Base-by-base conservation (phyloP, 2,329 filamentous ascomycete genomes). In the Hirsutella minnesotensis region DNA sequence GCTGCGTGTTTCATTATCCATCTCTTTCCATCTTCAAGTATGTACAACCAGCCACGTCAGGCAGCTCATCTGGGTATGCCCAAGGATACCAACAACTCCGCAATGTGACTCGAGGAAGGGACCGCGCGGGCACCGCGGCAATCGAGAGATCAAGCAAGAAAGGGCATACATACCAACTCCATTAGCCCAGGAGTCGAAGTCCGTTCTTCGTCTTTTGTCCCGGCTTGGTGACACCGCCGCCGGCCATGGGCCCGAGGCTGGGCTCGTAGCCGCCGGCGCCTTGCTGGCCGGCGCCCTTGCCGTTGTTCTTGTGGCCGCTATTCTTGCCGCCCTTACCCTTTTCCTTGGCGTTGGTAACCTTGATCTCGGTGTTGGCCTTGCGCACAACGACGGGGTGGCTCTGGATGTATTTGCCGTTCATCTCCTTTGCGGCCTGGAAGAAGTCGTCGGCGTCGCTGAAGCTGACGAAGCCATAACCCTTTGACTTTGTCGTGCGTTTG, bases 321-420 rank as follows among this genome's bases (percentile, higher is more conserved):
- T 16, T 19, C 39, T 60, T 51, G 39, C 54, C 50, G 29, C 55
- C 53, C 22, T 60, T 58, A 42, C 68, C 60, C 53, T 77, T 76
- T 36, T 83, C 81, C 55, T 77, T 79, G 52, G 77, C 73, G n/a
- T 72, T 73, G 12, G 80, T 72, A 4, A 87, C 78, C 58, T 86
- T 87, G 62, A 98, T 87, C 62, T 96, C 89, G 5, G 90, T 95
- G 52, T 83, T 94, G 51, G 86, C 87, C 61, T 92, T 86, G 62
- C 85, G 81, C 51, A 96, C 76, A 21, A 86, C 70, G 22, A 95
- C 86, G 0, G 92, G 92, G 62, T 96, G 92, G 60, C 88, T 95
- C 55, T 94, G 90, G 58, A 98, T 96, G 65, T 98, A 98, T 67
- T 98, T 96, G 53, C 89, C 89, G 56, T 95, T 86, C 92, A 96